These are phyloP conservation scores for Diaporthe australafricana DNA, from an alignment of 2,329 filamentous ascomycete genomes.

Conservation along the genomic window DNA sequence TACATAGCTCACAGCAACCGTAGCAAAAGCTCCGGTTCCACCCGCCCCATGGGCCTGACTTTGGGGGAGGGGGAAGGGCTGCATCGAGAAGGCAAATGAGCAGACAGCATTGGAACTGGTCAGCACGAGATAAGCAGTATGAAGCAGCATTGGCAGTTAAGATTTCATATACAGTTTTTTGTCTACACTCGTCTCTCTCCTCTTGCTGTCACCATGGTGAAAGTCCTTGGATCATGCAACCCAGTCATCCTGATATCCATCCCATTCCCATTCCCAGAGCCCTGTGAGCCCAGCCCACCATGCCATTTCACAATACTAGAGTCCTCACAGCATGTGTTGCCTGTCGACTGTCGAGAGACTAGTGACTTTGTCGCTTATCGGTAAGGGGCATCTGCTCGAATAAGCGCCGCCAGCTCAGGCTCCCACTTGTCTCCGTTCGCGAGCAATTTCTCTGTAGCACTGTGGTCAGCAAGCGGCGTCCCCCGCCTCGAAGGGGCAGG, in stretches of 20 bases:
- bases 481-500: neutral
- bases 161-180: slow-evolving; percentile 13
- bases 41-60: neutral
- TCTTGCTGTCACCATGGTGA: neutral
- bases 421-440: slow-evolving; percentile 97
- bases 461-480: slow-evolving; percentile 41
- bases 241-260: neutral
- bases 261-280: too few relatives aligned
- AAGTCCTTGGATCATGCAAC: neutral
- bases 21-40: slow-evolving; percentile 9
- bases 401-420: slow-evolving; percentile 91
- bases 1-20: too few relatives aligned
- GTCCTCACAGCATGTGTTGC: neutral
- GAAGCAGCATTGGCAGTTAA: neutral
- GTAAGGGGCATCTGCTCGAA: slow-evolving; percentile 93
- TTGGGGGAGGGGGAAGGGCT: too few relatives aligned
- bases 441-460: slow-evolving; percentile 78
- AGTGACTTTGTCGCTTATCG: slow-evolving; percentile 64
- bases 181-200: slow-evolving; percentile 4
- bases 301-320: neutral
- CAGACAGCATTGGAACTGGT: neutral
- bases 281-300: neutral
- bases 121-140: neutral
- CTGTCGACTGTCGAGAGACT: neutral
- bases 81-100: neutral